Base-by-base conservation (phyloP, 2,329 filamentous ascomycete genomes). In the Diplodia scrobiculata region DNA sequence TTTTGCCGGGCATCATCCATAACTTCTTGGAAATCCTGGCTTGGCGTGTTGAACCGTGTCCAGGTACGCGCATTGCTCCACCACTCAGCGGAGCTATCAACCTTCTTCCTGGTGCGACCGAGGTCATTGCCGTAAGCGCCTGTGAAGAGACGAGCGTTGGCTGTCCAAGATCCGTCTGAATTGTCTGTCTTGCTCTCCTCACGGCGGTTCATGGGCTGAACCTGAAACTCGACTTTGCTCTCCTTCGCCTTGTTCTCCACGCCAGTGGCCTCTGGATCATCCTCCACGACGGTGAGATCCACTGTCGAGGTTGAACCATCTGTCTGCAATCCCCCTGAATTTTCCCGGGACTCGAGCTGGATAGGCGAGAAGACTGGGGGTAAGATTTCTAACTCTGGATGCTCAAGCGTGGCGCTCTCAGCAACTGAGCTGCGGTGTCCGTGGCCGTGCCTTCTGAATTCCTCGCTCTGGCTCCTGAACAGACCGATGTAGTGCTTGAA, bases 381-480 rank as follows among this genome's bases (percentile, higher is more conserved):
- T 34, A 83, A 60, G 5, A 83, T 73, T 68, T 83, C 81, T 59
- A 83, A 71, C 64, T 83, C 81, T 0, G 81, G 81, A 67, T 79
- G 76, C 38, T 78, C 75, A 3, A 83, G 70, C n/a, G 73, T 75
- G 1, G 80, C 81, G 17, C 78, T 76, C 14, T 76, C 74, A 0
- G 78, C 72, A 14, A 81, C 74, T 0, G 77, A 79, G 47, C 77
- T 80, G 2, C 81, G 76, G 67, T 82, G 79, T 29, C 81, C 81
- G 63, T 77, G 74, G 2, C 79, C 79, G 67, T 79, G 73, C 41
- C 70, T 72, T 60, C 72, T 73, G 68, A 75, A 79, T 66, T 73
- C 78, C 32, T 70, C 73, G 70, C 70, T 80, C 47, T 77, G 76
- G 52, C 73, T 75, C 60, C 74, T 75, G 70, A 83, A 80, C 6